Conservation (phyloP, 2,329 filamentous ascomycete genomes). For the Thelonectria discophora region DNA sequence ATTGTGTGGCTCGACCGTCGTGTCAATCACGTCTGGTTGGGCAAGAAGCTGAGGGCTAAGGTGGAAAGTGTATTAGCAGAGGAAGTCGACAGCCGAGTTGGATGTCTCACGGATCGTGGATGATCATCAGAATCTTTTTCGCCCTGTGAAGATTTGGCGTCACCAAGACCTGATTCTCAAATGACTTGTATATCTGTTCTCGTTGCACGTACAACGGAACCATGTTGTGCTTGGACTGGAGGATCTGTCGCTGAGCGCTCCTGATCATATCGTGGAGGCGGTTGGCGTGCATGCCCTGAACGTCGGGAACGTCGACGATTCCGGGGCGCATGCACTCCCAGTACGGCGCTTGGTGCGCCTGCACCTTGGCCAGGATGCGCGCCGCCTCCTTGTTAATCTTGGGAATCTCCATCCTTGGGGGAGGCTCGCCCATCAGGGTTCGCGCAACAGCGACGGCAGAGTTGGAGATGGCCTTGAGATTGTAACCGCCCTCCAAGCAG, state of each 20-base stretch:
- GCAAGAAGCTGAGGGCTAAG: constrained; percentile 72
- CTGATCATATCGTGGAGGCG: constrained; percentile 84
- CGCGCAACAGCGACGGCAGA: constrained; percentile 91
- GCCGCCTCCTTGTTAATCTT: constrained; percentile 67
- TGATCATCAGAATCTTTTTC: constrained; percentile 79
- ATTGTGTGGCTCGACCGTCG: constrained; percentile 82
- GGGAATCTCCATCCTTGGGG: constrained; percentile 67
- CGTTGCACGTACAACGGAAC: constrained; percentile 81
- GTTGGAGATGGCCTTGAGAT: constrained; percentile 88
- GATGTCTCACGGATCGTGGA: constrained; percentile 83
- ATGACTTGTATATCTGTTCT: constrained; percentile 75
- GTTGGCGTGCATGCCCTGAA: constrained; percentile 63
- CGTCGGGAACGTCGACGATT: constrained; percentile 62
- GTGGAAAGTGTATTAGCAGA: constrained; percentile 24
- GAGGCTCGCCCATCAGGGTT: constrained; percentile 95
- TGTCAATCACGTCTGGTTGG: constrained; percentile 74
- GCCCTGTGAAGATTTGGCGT: constrained; percentile 74
- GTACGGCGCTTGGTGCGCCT: constrained; percentile 71
- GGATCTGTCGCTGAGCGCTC: constrained; percentile 74
- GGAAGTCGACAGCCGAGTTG: neutral
- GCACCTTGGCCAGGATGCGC: constrained; percentile 65
- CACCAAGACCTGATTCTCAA: constrained; percentile 86
- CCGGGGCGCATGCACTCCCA: constrained; percentile 89
- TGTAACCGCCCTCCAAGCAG: constrained; percentile 95
- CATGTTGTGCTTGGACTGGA: constrained; percentile 81